Evolutionary conservation across 2,329 filamentous ascomycete genomes (phyloP).

Genomic region (Sodiomyces alkalinus): DNA sequence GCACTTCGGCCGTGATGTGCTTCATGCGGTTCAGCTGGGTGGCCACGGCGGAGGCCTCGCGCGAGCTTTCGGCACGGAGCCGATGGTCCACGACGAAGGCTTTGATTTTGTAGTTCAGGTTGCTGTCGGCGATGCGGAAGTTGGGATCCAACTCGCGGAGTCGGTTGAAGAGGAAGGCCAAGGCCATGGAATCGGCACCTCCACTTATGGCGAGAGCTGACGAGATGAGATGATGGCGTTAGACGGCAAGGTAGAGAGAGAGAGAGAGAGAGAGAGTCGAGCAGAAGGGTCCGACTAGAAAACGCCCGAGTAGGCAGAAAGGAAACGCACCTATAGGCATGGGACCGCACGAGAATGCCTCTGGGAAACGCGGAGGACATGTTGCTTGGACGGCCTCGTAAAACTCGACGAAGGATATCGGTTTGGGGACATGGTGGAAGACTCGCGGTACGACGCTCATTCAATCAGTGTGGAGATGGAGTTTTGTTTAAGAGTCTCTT

Average conservation of each 20-base stretch:
- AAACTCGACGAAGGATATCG: constrained; percentile 22
- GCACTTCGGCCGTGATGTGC: constrained; percentile 13
- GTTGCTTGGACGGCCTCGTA: constrained; percentile 32
- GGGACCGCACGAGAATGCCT: constrained; percentile 14
- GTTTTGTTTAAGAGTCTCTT: too few relatives aligned
- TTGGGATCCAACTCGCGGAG: constrained; percentile 18
- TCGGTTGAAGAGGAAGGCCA: constrained; percentile 57
- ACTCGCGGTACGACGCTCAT: constrained; percentile 18
- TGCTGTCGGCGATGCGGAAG: constrained; percentile 29
- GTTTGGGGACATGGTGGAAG: constrained; percentile 21
- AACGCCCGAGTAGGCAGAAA: too few relatives aligned
- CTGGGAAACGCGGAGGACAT: constrained; percentile 33
- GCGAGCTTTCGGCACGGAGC: constrained; percentile 33
- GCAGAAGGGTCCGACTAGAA: too few relatives aligned
- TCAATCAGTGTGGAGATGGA: constrained; percentile 8
- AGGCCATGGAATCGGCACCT: constrained; percentile 94
- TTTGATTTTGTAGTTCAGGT: constrained; percentile 20
- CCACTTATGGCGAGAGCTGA: constrained; percentile 76
- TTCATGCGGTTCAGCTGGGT: constrained; percentile 17
- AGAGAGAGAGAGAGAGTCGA: neutral
- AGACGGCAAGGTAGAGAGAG: neutral
- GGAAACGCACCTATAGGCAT: too few relatives aligned
- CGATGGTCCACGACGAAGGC: constrained; percentile 43
- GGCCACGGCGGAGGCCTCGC: constrained; percentile 35
- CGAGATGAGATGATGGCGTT: neutral